Base-by-base conservation (phyloP, 2,329 filamentous ascomycete species). In the Lizonia empirigonia region DNA sequence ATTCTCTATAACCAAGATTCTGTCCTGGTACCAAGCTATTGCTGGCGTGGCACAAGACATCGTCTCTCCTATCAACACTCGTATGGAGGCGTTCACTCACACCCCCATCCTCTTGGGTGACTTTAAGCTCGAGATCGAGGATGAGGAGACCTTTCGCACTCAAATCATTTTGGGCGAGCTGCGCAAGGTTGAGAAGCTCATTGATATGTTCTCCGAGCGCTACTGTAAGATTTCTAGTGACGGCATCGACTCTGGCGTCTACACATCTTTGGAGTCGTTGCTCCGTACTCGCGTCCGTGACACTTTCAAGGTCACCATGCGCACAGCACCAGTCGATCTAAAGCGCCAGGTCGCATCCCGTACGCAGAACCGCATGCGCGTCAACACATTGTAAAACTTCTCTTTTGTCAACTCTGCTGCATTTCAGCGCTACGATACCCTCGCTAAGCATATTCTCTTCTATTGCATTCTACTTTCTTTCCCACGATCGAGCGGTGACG, bases 291-390 rank as follows among this genome's bases (percentile, higher is more conserved):
- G 67, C 19, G 68, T 73, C 2, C 64, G 69, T 36, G 70, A 73
- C 40, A 73, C 70, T 2, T 71, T 73, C 56, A 70, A 68, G 44
- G 57, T 68, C n/a, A 71, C 67, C 10, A 71, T 73, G 67, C 62
- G 68, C 48, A 63, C 59, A 10, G 70, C 70, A 8, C 68, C 70
- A 8, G 64, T 70, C 19, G 67, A 69, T 36, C 56, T 72, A 51
- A 73, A 69, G 60, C 61, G 68, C 30, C 65, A 70, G 34, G 50
- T 72, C 18, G 67, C 68, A 9, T 65, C 59, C n/a, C 60, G 62
- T 13, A 61, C 64, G 1, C 67, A 69, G 22, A 60, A 60, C 36
- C 63, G 65, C 15, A 44, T 47, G 2, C 67, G 68, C 34, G 64
- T 68, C 30, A 64, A 70, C 39, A 72, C 67, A 13, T 35, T 70